Percentiles rank a stretch among this genome's conserved stretches.
Evolutionary conservation across 306 rosid species (phyloP).

Genomic region (Acacia melanoxylon): DNA sequence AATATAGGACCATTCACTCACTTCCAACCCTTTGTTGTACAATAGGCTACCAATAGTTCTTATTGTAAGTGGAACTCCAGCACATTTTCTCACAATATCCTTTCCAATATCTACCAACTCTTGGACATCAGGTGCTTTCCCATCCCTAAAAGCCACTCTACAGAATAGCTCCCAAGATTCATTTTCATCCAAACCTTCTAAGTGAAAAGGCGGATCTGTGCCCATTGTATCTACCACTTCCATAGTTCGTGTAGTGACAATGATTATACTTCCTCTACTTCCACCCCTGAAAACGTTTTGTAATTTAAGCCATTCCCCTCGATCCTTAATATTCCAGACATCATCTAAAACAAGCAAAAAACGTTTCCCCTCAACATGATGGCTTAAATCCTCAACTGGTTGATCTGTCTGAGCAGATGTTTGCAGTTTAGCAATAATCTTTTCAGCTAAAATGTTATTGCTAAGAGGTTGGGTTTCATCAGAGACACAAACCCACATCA

Average conservation of each 20-base stretch:
- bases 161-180: not conserved
- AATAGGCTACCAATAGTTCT: slow-evolving; percentile 36
- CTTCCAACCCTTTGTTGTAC: not conserved
- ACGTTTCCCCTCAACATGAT: not conserved
- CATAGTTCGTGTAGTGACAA: not conserved
- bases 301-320: not conserved
- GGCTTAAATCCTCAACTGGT: no score
- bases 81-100: slow-evolving; percentile 15
- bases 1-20: not conserved
- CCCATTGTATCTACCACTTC: not conserved
- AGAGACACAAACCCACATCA: slow-evolving; percentile 29
- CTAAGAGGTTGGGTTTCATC: not conserved
- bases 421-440: no score
- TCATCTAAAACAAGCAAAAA: slow-evolving; percentile 29
- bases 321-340: not conserved
- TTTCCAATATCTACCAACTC: not conserved
- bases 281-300: not conserved
- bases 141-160: not conserved
- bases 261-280: slow-evolving; percentile 5
- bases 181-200: not conserved
- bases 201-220: rapidly evolving
- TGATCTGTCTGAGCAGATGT: no score
- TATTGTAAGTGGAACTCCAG: slow-evolving; percentile 29
- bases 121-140: not conserved
- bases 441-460: not conserved